Percentiles rank a stretch among this genome's conserved stretches.
These are phyloP conservation scores for Xerophyta viscosa DNA, from an alignment of 106 monocot species.

Conservation along the genomic window DNA sequence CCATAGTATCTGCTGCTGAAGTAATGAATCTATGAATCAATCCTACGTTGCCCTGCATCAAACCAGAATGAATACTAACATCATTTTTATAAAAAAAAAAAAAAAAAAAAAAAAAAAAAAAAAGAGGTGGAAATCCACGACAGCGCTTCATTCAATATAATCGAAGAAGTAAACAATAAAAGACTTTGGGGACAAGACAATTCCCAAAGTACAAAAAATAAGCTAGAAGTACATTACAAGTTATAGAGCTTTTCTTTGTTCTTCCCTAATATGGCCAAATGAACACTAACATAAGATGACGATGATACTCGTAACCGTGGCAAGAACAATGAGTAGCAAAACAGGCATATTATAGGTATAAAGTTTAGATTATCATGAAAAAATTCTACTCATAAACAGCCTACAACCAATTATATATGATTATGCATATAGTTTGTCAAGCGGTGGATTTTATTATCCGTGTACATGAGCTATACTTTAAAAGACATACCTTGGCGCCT, in stretches of 20 bases:
- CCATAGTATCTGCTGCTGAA: constrained; percentile 24
- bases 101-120: neutral
- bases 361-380: neutral
- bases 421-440: too few relatives aligned
- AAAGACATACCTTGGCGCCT: constrained; percentile 24
- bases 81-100: too few relatives aligned
- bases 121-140: neutral
- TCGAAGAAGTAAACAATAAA: too few relatives aligned
- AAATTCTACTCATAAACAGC: too few relatives aligned
- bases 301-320: too few relatives aligned
- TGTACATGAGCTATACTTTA: neutral
- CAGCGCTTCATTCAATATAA: too few relatives aligned
- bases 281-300: too few relatives aligned
- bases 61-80: neutral
- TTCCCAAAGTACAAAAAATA: neutral
- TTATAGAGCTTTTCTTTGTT: neutral
- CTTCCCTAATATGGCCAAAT: too few relatives aligned
- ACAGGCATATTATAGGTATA: neutral
- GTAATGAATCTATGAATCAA: constrained; percentile 18
- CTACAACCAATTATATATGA: too few relatives aligned
- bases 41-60: constrained; percentile 27
- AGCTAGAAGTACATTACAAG: neutral
- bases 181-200: too few relatives aligned
- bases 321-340: too few relatives aligned
- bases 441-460: too few relatives aligned